Percentiles rank a stretch among this genome's conserved stretches.
phyloP scores from a whole-genome alignment of 2,329 filamentous ascomycete genomes.

The Aureobasidium sp. region DNA sequence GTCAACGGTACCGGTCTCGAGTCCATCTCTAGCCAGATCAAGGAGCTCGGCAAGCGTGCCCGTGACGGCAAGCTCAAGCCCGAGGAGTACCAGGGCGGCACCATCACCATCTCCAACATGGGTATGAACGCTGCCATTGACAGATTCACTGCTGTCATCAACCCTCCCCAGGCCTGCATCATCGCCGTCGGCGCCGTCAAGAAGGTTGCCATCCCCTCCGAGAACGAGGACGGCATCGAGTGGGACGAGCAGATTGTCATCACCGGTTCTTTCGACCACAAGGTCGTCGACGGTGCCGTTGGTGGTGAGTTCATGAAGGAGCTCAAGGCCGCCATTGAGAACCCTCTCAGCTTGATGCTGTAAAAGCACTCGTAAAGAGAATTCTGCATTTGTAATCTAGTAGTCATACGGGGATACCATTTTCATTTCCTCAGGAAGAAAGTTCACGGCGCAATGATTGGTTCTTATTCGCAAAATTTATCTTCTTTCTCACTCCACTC shows the following conservation, averaged over 20 bases:
- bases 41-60: slow-evolving; percentile 93
- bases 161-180: slow-evolving; percentile 94
- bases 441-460: slow-evolving; percentile 7
- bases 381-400: slow-evolving; percentile 13
- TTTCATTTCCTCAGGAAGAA: slow-evolving; percentile 9
- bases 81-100: slow-evolving; percentile 97
- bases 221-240: slow-evolving; percentile 79
- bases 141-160: slow-evolving; percentile 97
- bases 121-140: slow-evolving; percentile 97
- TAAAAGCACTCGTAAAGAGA: slow-evolving; percentile 36
- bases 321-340: slow-evolving; percentile 96
- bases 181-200: slow-evolving; percentile 88
- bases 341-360: slow-evolving; percentile 88
- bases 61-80: slow-evolving; percentile 98
- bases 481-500: slow-evolving; percentile 1
- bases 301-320: slow-evolving; percentile 95
- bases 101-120: slow-evolving; percentile 99
- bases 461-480: slow-evolving; percentile 11
- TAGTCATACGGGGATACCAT: slow-evolving; percentile 6
- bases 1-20: slow-evolving; percentile 81
- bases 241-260: slow-evolving; percentile 98
- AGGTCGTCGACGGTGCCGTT: slow-evolving; percentile 92
- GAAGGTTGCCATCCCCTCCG: slow-evolving; percentile 84
- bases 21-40: slow-evolving; percentile 79
- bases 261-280: slow-evolving; percentile 96